phyloP scores from a whole-genome alignment of 1,139 yeast genomes.

The Suhomyces atakaporum region DNA sequence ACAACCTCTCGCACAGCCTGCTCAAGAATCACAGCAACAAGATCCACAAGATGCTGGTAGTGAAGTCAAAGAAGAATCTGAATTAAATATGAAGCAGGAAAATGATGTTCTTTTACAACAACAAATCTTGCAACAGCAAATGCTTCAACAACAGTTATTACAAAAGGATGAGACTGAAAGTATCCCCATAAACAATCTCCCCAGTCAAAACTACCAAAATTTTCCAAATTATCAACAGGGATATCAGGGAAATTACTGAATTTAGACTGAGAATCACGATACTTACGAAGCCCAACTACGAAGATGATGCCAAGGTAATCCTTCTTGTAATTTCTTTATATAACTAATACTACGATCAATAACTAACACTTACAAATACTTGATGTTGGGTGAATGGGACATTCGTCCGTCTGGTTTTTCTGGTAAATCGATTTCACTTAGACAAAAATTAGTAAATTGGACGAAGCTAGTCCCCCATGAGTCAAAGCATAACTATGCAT shows the following conservation, averaged over 20 bases:
- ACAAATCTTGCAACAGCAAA: slow-evolving; percentile 19
- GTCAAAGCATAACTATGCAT: too few species aligned
- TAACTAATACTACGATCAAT: too few species aligned
- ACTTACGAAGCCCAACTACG: slow-evolving; percentile 1
- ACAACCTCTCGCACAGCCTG: slow-evolving; percentile 9
- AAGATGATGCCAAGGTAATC: background rate
- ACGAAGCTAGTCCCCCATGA: too few species aligned
- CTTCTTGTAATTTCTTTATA: background rate
- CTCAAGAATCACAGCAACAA: slow-evolving; percentile 11
- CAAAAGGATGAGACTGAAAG: slow-evolving; percentile 12
- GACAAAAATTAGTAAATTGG: too few species aligned
- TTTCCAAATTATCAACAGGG: slow-evolving; percentile 13
- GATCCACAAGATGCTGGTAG: slow-evolving; percentile 10
- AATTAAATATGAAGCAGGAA: slow-evolving; percentile 14
- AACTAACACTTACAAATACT: too few species aligned
- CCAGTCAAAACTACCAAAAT: slow-evolving; percentile 11
- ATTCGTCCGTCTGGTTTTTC: too few species aligned
- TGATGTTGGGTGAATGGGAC: too few species aligned
- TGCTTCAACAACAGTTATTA: slow-evolving; percentile 16
- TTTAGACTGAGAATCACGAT: background rate
- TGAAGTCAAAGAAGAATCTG: slow-evolving; percentile 8
- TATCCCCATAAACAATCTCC: slow-evolving; percentile 9
- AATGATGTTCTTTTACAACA: slow-evolving; percentile 17
- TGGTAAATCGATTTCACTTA: background rate
- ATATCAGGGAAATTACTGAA: slow-evolving; percentile 14